Base-by-base conservation (phyloP, 257 asterid species). In the Nicotiana undulata region DNA sequence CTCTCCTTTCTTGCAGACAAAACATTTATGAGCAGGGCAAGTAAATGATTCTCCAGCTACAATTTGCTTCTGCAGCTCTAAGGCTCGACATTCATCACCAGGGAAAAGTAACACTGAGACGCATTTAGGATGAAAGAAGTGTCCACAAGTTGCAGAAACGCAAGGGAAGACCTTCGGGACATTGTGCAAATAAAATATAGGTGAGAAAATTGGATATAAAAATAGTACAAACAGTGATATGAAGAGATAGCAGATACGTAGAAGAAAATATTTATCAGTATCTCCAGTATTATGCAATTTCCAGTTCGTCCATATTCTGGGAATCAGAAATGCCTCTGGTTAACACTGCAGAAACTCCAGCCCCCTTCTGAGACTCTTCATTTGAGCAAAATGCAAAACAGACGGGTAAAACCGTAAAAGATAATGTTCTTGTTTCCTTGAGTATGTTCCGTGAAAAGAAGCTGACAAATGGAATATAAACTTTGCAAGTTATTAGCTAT, bases 111-210 rank as follows among this genome's bases (percentile, higher is more conserved):
- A 84, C 83, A 84, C 81, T 58, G 93, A 83, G 53, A 91, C 83
- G 83, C 97, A 92, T 80, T 81, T 85, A 20, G 94, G 94, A 81
- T 92, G 97, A 83, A 87, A 91, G 86, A 92, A 92, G 79, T 87
- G 91, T n/a, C 95, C 96, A 18, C 97, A 92, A 64, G 91, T 92
- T 74, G 97, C 94, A 64, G 94, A 91, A 85, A 91, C 86, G 81
- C 96, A 91, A 52, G 91, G 91, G 89, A 91, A 92, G 82, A 92
- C 93, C 94, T 92, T 76, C 75, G 79, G 59, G 75, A 82, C 56
- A 85, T 70, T 70, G 59, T 70, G 77, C 59, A 70, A 70, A 44
- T 44, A 12, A 70, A 70, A 22, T 28, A 24, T 44, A 70, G 15
- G 77, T 44, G 59, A 70, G 77, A 26, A 70, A 40, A 22, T 44